Percentiles rank a stretch among this genome's conserved stretches.
Conservation (phyloP, 768 basidiomycete genomes). For the Rubroboletus pulcherrimus region DNA sequence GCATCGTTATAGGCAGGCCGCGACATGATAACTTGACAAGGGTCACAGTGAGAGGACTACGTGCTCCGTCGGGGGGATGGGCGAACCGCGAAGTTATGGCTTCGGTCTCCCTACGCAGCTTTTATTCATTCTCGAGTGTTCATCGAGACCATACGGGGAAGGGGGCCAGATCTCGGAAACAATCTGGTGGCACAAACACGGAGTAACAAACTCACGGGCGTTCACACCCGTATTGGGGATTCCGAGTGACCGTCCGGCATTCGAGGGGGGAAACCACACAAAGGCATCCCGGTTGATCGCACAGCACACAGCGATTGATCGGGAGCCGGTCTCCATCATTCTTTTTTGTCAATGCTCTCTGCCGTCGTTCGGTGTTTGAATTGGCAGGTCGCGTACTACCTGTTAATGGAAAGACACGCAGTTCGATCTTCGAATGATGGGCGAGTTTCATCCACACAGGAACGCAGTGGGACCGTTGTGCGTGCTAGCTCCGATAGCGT, state of each 20-base stretch:
- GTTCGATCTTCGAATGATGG: background rate
- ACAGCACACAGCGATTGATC: conserved; percentile 5
- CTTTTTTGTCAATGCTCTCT: background rate
- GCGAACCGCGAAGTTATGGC: background rate
- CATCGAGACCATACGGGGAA: conserved; percentile 11
- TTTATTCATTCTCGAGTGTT: conserved; percentile 20
- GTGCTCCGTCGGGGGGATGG: conserved; percentile 7
- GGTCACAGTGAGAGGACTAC: conserved; percentile 13
- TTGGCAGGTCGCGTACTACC: background rate
- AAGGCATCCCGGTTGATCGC: background rate
- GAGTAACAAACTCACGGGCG: conserved; percentile 7
- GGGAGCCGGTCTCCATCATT: conserved; percentile 11
- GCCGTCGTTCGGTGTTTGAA: background rate
- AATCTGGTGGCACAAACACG: conserved; percentile 7
- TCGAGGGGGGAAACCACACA: background rate
- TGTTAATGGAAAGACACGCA: background rate
- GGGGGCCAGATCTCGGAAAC: conserved; percentile 17
- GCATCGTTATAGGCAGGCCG: conserved; percentile 46
- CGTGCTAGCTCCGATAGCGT: conserved; percentile 11
- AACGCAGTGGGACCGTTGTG: background rate
- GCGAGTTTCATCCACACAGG: background rate
- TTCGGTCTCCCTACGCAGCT: background rate
- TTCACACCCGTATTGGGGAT: conserved; percentile 11
- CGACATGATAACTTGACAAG: conserved; percentile 36
- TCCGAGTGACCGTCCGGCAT: conserved; percentile 11